Base-by-base conservation (phyloP, 2,329 filamentous ascomycete species). In the Colletotrichum zoysiae region DNA sequence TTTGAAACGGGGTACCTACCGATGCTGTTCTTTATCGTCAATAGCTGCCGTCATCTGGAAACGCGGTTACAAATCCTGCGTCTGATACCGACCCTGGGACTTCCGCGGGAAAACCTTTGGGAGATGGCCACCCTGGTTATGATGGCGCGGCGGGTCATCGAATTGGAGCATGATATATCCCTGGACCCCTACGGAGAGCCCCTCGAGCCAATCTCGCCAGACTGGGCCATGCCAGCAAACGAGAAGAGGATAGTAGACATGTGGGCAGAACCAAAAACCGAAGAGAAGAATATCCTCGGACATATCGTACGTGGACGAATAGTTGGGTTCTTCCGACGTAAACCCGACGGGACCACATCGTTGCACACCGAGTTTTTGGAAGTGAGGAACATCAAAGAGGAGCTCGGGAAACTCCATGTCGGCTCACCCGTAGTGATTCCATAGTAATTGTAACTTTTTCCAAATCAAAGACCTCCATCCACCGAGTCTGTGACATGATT, bases 1-100 rank as follows among this genome's bases (percentile, higher is more conserved):
- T 73, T 73, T 12, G 70, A 73, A 5, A 73, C 67, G 8, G 70
- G 70, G 3, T 73, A 66, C 61, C 46, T 53, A 2, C 70, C 70
- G 2, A 71, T 73, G 67, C 30, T 73, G 14, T 73, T 70, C 38
- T 71, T 70, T 6, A 59, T 73, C 30, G 57, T 56, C 12, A 64
- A 35, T 1, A 56, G 42, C 5, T 73, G 70, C n/a, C 67, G 70
- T 14, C 62, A 71, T 5, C 16, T 72, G 4, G 65, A 72, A 9
- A 72, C 66, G 11, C 46, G 70, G 23, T 38, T 72, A 6, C 40
- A 72, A 8, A 16, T 65, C 20, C 6, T 72, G 20, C 65, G 67
- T 20, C 23, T 70, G 20, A 70, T 72, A 30, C 65, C 70, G 1
- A 26, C 70, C 30, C 46, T 72, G 2, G 48, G 65, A 5, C 70